Evolutionary conservation across 2,329 filamentous ascomycete genomes (phyloP).

Genomic region (Beauveria medogensis): DNA sequence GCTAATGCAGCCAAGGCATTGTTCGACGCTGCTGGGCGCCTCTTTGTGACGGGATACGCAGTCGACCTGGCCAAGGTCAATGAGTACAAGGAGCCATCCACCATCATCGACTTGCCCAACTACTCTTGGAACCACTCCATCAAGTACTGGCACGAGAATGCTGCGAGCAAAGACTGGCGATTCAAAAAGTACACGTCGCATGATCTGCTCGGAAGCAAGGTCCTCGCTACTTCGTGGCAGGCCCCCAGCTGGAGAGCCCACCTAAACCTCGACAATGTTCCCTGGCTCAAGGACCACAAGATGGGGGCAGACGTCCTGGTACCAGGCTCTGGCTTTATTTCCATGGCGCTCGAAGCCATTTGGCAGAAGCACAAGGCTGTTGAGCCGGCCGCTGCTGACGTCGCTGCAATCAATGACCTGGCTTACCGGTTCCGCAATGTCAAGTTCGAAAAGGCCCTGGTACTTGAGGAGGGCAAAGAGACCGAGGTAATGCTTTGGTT

Average conservation of each 20-base stretch:
- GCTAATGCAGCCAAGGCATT: background rate
- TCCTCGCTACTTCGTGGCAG: conserved; percentile 21
- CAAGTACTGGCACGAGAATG: conserved; percentile 17
- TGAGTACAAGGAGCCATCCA: background rate
- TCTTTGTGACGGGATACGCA: background rate
- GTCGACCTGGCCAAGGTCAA: conserved; percentile 11
- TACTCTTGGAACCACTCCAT: conserved; percentile 20
- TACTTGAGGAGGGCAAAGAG: background rate
- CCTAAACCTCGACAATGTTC: conserved; percentile 26
- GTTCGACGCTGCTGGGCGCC: background rate
- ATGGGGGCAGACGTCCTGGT: conserved; percentile 32
- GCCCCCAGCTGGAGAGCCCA: conserved; percentile 33
- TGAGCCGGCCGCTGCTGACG: background rate
- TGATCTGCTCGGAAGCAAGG: conserved; percentile 22
- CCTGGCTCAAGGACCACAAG: conserved; percentile 38
- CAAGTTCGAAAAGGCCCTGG: conserved; percentile 5
- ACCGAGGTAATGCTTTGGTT: background rate
- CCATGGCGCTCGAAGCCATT: conserved; percentile 34
- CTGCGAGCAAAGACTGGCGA: conserved; percentile 18
- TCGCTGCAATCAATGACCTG: background rate
- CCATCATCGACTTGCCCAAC: conserved; percentile 16
- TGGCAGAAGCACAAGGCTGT: conserved; percentile 13
- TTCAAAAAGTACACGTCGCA: conserved; percentile 18
- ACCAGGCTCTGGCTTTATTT: conserved; percentile 34
- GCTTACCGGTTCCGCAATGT: conserved; percentile 6